Evolutionary conservation across 352 stramenopile genomes (phyloP), one percentile per base, ranked within the genome.

Genomic region (Pelagophyceae sp.): DNA sequence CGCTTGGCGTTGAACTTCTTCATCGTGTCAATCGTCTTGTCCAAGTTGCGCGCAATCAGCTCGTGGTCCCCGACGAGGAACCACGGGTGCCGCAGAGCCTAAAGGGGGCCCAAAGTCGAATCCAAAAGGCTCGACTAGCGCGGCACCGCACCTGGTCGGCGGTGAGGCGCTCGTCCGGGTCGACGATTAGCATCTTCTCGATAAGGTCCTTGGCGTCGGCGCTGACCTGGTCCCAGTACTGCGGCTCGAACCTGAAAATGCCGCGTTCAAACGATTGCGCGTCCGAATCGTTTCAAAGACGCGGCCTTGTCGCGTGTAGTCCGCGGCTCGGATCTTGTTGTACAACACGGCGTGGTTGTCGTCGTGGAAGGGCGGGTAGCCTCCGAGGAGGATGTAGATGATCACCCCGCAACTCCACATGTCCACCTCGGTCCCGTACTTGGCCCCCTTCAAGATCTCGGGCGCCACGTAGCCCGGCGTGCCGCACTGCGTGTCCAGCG

Each of bases 391-490:
- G 81, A 97, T 97, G 84, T 96, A 98, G 0, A 90, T 86, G 80
- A 98, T 97, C 45, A 98, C 94, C 17, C 95, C 93, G 32, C 97
- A 87, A 83, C 86, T 94, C 92, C 93, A 98, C 78, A 97, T 91
- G 79, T 98, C 94, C 2, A 95, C 90, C 80, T 91, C 85, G 27
- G 88, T 85, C 70, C 93, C 92, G 80, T 98, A 98, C 63, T 89
- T 80, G 27, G 85, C 88, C 5, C 91, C 88, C 82, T 88, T 93
- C 40, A 98, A 85, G 78, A 98, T 97, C 88, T 98, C 95, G 0
- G 95, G 95, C 0, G 93, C 93, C 0, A 98, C 93, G 82, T 98
- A 98, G 11, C 95, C 93, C 0, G 94, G 94, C 45, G 94, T 99
- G 17, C 95, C 95, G 80, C 94, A 98, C 60, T 95, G 92, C 29